Percentiles rank a stretch among this genome's conserved stretches.
These are phyloP conservation scores for Populus simonii DNA, from an alignment of 345 rosid genomes.

Conservation along the genomic window DNA sequence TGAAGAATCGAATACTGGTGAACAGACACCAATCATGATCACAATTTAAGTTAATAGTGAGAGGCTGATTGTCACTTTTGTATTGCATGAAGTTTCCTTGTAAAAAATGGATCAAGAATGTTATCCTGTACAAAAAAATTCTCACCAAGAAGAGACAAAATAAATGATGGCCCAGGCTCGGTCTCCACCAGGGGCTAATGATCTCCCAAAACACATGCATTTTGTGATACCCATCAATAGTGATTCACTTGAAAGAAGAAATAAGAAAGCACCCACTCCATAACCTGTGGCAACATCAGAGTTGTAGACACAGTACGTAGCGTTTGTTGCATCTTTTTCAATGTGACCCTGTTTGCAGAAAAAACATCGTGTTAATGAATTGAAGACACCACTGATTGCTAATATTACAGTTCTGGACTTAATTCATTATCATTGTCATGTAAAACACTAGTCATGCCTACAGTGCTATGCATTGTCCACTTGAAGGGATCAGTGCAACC, in stretches of 20 bases:
- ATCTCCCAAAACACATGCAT: slow-evolving; percentile 96
- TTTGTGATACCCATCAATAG: slow-evolving; percentile 85
- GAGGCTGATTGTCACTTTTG: not conserved
- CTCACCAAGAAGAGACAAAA: slow-evolving; percentile 82
- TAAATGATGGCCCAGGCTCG: slow-evolving; percentile 97
- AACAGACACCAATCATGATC: no score
- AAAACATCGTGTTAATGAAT: not conserved
- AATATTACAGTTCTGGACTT: not conserved
- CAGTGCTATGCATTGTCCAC: not conserved
- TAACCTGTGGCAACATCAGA: slow-evolving; percentile 96
- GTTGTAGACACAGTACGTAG: slow-evolving; percentile 70
- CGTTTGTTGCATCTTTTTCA: slow-evolving; percentile 40
- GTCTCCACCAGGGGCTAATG: slow-evolving; percentile 70
- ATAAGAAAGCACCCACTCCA: slow-evolving; percentile 89
- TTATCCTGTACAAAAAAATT: slow-evolving; percentile 1
- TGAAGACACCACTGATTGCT: not conserved
- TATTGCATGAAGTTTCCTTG: not conserved
- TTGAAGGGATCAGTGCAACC: not conserved
- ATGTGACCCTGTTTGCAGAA: slow-evolving; percentile 53
- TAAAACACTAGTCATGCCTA: not conserved
- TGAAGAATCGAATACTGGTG: not conserved
- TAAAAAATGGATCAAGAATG: not conserved
- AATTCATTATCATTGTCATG: not conserved
- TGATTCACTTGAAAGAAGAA: slow-evolving; percentile 85
- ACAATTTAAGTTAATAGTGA: not conserved